phyloP scores from a whole-genome alignment of 257 asterid genomes.

The Solanum pennellii region DNA sequence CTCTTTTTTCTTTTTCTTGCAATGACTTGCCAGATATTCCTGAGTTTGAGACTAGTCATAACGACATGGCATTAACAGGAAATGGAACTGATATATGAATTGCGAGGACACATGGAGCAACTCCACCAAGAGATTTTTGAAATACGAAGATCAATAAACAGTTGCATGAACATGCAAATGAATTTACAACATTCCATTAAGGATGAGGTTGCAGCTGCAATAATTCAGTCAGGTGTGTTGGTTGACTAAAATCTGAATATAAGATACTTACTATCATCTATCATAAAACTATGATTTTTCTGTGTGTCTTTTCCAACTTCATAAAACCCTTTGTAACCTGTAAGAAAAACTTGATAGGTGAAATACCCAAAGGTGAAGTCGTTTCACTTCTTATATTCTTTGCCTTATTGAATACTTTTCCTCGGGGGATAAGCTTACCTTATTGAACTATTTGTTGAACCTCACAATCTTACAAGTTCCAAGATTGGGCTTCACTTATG shows the following conservation, averaged over 20 bases:
- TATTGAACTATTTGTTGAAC: background rate
- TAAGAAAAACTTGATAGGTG: background rate
- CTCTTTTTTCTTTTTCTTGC: background rate
- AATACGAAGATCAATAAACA: conserved; percentile 53
- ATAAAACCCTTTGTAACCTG: background rate
- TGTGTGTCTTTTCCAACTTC: background rate
- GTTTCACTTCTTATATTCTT: background rate
- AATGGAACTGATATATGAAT: conserved; percentile 64
- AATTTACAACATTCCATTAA: conserved; percentile 46
- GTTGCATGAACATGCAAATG: conserved; percentile 59
- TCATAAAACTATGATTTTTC: background rate
- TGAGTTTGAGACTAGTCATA: background rate
- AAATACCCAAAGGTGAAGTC: background rate
- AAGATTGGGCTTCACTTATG: background rate
- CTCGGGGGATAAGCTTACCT: background rate
- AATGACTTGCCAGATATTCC: background rate
- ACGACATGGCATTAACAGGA: conserved; percentile 32
- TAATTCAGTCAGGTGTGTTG: conserved; percentile 39
- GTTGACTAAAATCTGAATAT: background rate
- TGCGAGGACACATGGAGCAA: conserved; percentile 78
- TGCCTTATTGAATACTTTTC: background rate
- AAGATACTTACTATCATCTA: background rate
- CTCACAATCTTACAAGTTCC: background rate
- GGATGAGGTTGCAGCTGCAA: conserved; percentile 34
- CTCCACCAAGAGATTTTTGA: conserved; percentile 67